Evolutionary conservation across 2,329 filamentous ascomycete species (phyloP).

Genomic region (Colletotrichum chrysophilum): DNA sequence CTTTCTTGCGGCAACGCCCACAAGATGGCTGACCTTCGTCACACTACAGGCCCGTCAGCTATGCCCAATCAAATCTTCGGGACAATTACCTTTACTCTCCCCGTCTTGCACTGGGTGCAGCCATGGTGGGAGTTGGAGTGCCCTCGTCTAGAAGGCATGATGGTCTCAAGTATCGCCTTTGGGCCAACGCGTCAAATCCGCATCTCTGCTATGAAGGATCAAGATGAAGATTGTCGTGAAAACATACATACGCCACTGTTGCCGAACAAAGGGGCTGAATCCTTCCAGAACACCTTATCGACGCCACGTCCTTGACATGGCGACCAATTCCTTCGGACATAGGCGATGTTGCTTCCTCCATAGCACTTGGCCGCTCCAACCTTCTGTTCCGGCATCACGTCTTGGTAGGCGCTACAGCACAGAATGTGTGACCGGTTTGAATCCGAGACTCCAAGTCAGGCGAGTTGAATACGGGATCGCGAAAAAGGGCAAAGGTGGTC

Average conservation of each 20-base stretch:
- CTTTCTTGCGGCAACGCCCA: background rate
- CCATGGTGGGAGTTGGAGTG: background rate
- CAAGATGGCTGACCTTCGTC: background rate
- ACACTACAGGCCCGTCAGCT: background rate
- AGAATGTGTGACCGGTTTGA: background rate
- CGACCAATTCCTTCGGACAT: background rate
- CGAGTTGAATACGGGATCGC: background rate
- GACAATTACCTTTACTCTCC: background rate
- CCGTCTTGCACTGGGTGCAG: background rate
- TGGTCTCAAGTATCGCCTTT: background rate
- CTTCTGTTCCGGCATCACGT: background rate
- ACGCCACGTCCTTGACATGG: background rate
- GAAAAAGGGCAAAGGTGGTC: background rate
- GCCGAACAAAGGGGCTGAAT: background rate
- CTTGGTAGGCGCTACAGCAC: background rate
- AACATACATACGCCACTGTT: background rate
- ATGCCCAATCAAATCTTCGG: background rate
- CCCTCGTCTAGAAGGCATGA: background rate
- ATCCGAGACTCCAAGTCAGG: background rate
- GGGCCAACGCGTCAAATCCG: background rate
- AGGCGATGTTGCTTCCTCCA: background rate
- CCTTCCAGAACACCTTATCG: background rate
- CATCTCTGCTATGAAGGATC: background rate
- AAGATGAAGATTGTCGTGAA: background rate
- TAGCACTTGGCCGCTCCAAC: background rate